These are phyloP conservation scores for Penicillium bialowiezense DNA, from an alignment of 495 filamentous ascomycete genomes.

Conservation along the genomic window DNA sequence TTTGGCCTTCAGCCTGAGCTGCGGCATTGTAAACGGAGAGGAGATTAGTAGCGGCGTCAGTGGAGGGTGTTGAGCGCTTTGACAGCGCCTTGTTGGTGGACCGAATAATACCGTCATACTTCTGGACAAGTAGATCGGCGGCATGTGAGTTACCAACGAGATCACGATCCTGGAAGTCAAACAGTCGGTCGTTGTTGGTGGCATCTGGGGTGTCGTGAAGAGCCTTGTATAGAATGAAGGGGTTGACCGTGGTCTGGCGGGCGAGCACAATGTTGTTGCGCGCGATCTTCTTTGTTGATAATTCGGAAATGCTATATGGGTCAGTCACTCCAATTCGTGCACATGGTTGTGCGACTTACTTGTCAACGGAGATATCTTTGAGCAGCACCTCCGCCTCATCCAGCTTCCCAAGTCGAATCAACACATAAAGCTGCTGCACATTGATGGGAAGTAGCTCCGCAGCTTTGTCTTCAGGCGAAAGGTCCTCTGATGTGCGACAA, in stretches of 20 bases:
- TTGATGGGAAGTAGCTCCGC: conserved; percentile 81
- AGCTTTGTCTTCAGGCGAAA: conserved; percentile 77
- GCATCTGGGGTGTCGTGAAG: conserved; percentile 56
- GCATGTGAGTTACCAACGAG: conserved; percentile 67
- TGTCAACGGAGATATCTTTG: conserved; percentile 58
- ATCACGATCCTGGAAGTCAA: conserved; percentile 70
- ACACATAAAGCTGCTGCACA: conserved; percentile 82
- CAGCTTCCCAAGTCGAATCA: conserved; percentile 66
- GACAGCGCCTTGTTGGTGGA: conserved; percentile 61
- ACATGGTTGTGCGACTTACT: conserved; percentile 46
- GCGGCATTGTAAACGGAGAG: conserved; percentile 80
- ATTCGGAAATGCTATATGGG: conserved; percentile 65
- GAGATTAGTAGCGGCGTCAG: conserved; percentile 55
- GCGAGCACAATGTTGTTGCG: conserved; percentile 72
- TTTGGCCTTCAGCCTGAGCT: conserved; percentile 62
- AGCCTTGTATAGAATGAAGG: conserved; percentile 70
- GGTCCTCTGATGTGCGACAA: conserved; percentile 78
- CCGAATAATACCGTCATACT: conserved; percentile 67
- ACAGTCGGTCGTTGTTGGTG: conserved; percentile 66
- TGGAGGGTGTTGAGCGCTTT: conserved; percentile 50
- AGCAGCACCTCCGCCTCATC: conserved; percentile 70
- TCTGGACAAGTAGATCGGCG: conserved; percentile 73
- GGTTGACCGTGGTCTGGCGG: conserved; percentile 60
- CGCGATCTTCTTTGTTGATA: conserved; percentile 72
- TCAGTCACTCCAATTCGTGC: conserved; percentile 11